These are phyloP conservation scores for Xylaria sp. DNA, from an alignment of 2,329 filamentous ascomycete species.

Conservation along the genomic window DNA sequence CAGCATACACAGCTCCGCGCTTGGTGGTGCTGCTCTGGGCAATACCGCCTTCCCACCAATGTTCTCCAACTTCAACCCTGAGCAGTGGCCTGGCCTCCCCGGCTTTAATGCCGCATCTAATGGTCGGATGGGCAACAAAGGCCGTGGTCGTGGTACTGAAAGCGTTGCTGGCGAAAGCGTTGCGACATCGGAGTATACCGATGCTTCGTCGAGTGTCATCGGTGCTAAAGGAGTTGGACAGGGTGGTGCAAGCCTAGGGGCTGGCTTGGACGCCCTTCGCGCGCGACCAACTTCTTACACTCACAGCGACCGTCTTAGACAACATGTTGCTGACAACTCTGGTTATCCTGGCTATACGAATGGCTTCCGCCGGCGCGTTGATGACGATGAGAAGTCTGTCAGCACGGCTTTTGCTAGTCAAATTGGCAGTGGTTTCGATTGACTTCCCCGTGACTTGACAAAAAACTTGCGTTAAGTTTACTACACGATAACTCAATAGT, in stretches of 20 bases:
- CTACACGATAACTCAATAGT: slow-evolving; percentile 16
- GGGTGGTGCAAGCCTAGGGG: slow-evolving; percentile 84
- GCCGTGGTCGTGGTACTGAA: slow-evolving; percentile 69
- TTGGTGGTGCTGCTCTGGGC: slow-evolving; percentile 80
- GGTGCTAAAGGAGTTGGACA: slow-evolving; percentile 77
- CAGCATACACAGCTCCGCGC: slow-evolving; percentile 88
- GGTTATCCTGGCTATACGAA: slow-evolving; percentile 71
- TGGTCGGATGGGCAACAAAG: slow-evolving; percentile 69
- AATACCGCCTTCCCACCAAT: slow-evolving; percentile 86
- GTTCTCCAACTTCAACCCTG: slow-evolving; percentile 89
- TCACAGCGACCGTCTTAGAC: slow-evolving; percentile 89
- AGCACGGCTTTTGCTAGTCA: slow-evolving; percentile 97
- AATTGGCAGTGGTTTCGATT: slow-evolving; percentile 64
- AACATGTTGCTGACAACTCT: slow-evolving; percentile 83
- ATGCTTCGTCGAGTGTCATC: slow-evolving; percentile 78
- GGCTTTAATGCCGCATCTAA: slow-evolving; percentile 61
- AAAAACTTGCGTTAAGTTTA: slow-evolving; percentile 17
- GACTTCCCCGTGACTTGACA: slow-evolving; percentile 31
- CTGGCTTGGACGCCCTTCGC: slow-evolving; percentile 77
- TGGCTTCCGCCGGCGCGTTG: slow-evolving; percentile 73
- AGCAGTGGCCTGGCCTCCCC: slow-evolving; percentile 84
- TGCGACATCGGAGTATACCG: slow-evolving; percentile 87
- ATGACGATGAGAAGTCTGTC: slow-evolving; percentile 95
- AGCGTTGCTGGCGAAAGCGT: slow-evolving; percentile 92
- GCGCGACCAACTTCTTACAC: slow-evolving; percentile 68